phyloP scores from a whole-genome alignment of 2,329 filamentous ascomycete species.

The Colletotrichum eremochloae region DNA sequence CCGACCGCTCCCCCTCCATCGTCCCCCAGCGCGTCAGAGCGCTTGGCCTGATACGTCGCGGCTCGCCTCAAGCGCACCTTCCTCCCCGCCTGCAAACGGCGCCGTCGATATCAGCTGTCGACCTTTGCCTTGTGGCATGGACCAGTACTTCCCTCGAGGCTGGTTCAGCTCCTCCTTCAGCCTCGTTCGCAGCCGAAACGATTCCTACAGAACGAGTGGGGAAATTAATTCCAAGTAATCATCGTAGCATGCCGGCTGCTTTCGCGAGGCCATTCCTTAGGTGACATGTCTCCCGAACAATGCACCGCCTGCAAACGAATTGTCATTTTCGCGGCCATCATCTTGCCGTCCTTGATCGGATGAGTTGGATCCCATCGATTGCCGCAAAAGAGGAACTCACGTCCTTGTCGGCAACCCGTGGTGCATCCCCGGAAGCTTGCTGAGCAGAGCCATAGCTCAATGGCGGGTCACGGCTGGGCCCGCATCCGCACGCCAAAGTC shows the following conservation, averaged over 20 bases:
- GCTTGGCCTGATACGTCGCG: constrained; percentile 25
- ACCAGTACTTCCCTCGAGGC: constrained; percentile 12
- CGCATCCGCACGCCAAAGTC: constrained; percentile 23
- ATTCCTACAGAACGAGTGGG: background rate
- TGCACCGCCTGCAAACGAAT: constrained; percentile 2
- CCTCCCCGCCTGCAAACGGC: constrained; percentile 30
- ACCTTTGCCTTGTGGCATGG: constrained; percentile 10
- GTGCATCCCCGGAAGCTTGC: constrained; percentile 21
- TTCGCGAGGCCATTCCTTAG: constrained; percentile 11
- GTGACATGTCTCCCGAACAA: background rate
- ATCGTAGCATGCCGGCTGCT: constrained; percentile 15
- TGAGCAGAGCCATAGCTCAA: constrained; percentile 9
- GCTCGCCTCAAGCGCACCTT: constrained; percentile 25
- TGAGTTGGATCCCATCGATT: background rate
- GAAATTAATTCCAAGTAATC: constrained; percentile 19
- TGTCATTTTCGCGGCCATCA: background rate
- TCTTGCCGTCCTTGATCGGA: background rate
- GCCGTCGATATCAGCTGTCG: constrained; percentile 8
- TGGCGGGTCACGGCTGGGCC: background rate
- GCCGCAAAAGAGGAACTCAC: background rate
- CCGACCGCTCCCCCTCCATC: constrained; percentile 3
- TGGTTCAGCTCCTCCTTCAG: constrained; percentile 7
- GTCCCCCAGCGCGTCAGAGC: constrained; percentile 21
- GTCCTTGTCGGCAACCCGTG: constrained; percentile 13
- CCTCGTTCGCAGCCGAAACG: background rate